A percentile compares a stretch with the other conserved stretches of the same genome.
These are phyloP conservation scores for Stropharia rugosoannulata DNA, from an alignment of 768 basidiomycete species.

Conservation along the genomic window DNA sequence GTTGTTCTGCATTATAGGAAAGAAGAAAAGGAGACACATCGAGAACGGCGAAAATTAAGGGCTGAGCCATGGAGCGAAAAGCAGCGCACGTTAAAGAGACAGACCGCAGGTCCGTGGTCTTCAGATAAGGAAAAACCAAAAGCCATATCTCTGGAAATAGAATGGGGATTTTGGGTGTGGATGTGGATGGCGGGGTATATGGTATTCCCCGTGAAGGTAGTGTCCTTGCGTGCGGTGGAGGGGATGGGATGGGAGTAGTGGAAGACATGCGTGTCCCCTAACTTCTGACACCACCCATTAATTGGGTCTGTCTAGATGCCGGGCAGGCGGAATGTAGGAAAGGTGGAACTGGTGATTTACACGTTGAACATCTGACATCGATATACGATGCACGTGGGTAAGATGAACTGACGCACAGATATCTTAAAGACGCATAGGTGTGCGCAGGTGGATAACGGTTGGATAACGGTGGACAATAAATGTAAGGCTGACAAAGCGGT, in stretches of 20 bases:
- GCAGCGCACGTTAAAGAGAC: conserved; percentile 28
- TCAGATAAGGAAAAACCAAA: conserved; percentile 31
- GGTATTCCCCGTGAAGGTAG: not conserved
- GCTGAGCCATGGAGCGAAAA: conserved; percentile 35
- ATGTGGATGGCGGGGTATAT: not conserved
- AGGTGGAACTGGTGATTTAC: not conserved
- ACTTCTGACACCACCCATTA: not conserved
- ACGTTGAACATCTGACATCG: not conserved
- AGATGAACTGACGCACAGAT: not conserved
- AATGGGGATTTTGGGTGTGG: not conserved
- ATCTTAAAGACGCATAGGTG: no score
- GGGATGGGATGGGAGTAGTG: not conserved
- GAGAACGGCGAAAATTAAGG: conserved; percentile 32
- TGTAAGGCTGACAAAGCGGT: not conserved
- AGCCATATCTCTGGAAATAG: conserved; percentile 36
- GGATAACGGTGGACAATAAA: no score
- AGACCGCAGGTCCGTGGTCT: conserved; percentile 25
- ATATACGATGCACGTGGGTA: not conserved
- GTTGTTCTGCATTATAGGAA: conserved; percentile 25
- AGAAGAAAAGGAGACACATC: conserved; percentile 36
- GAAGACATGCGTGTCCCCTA: not conserved
- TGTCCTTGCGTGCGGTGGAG: not conserved
- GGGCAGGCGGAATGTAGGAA: not conserved
- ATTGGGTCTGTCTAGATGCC: not conserved
- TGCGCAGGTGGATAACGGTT: no score